Evolutionary conservation across 352 stramenopile species (phyloP).

Genomic region (Globisporangium sylvaticum): DNA sequence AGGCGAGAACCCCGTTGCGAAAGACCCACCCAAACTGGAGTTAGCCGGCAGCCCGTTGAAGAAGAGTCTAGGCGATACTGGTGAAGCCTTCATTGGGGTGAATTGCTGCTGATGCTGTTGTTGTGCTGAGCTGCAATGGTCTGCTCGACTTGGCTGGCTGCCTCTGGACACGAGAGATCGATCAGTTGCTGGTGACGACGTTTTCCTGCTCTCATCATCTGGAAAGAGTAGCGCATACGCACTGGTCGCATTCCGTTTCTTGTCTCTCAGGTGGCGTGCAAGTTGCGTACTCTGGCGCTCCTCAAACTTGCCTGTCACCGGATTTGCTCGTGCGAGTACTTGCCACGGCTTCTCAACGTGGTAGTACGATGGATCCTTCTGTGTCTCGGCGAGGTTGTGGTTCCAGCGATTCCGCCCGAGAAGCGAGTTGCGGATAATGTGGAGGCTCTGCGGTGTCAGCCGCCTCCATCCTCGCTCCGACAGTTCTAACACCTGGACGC

Average conservation of each 20-base stretch:
- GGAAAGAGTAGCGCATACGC: constrained; percentile 12
- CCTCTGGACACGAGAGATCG: neutral
- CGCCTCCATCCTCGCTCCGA: constrained; percentile 60
- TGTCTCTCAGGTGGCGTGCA: constrained; percentile 44
- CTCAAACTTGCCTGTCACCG: constrained; percentile 18
- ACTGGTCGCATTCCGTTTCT: constrained; percentile 27
- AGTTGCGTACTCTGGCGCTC: constrained; percentile 36
- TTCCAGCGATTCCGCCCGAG: constrained; percentile 64
- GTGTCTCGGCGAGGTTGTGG: constrained; percentile 26
- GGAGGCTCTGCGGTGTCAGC: constrained; percentile 37
- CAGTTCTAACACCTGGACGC: constrained; percentile 58
- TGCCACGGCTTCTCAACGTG: constrained; percentile 54
- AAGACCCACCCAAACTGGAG: constrained; percentile 15
- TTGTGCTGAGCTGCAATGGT: neutral
- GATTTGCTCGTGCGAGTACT: constrained; percentile 17
- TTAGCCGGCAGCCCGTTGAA: neutral
- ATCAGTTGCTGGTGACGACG: neutral
- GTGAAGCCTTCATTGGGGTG: neutral
- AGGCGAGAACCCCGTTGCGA: neutral
- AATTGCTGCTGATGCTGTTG: constrained; percentile 10
- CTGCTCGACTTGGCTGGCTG: neutral
- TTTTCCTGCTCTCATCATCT: neutral
- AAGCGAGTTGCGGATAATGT: constrained; percentile 39
- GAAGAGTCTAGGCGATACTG: neutral
- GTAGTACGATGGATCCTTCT: constrained; percentile 36